A percentile compares a stretch with the other conserved stretches of the same genome.
Evolutionary conservation across 441 rosid species (phyloP).

Genomic region (Pelargonium cotyledonis): DNA sequence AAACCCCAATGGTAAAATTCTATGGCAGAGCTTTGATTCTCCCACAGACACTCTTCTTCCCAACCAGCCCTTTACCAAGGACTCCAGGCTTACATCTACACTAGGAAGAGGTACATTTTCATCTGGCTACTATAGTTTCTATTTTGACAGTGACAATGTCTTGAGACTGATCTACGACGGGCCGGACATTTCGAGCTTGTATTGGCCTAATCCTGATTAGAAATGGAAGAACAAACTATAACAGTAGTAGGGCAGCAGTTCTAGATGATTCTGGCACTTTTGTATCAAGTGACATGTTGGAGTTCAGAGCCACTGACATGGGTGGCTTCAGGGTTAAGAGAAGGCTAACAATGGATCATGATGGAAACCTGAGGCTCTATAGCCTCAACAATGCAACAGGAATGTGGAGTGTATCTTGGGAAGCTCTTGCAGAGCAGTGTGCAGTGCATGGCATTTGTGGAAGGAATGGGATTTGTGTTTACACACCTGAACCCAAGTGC

Average conservation of each 20-base stretch:
- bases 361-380: conserved; percentile 46
- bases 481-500: conserved; percentile 34
- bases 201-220: conserved; percentile 32
- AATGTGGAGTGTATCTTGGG: conserved; percentile 17
- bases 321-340: conserved; percentile 26
- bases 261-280: conserved; percentile 32
- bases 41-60: conserved; percentile 50
- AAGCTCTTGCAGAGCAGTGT: too few species aligned
- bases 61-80: conserved; percentile 28
- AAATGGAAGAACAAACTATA: conserved; percentile 28
- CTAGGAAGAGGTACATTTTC: conserved; percentile 19
- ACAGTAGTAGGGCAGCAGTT: conserved; percentile 31
- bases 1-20: neutral
- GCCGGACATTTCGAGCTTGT: conserved; percentile 37
- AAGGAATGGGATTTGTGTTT: neutral
- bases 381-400: conserved; percentile 25
- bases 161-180: conserved; percentile 36
- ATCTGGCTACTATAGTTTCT: conserved; percentile 26
- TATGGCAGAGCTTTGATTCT: conserved; percentile 4
- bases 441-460: conserved; percentile 36
- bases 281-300: conserved; percentile 30
- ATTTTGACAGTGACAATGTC: conserved; percentile 24
- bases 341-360: conserved; percentile 35
- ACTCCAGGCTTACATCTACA: conserved; percentile 26
- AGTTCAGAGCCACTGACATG: conserved; percentile 30